phyloP scores from a whole-genome alignment of 495 filamentous ascomycete genomes.

The Astrocystis sublimbata region DNA sequence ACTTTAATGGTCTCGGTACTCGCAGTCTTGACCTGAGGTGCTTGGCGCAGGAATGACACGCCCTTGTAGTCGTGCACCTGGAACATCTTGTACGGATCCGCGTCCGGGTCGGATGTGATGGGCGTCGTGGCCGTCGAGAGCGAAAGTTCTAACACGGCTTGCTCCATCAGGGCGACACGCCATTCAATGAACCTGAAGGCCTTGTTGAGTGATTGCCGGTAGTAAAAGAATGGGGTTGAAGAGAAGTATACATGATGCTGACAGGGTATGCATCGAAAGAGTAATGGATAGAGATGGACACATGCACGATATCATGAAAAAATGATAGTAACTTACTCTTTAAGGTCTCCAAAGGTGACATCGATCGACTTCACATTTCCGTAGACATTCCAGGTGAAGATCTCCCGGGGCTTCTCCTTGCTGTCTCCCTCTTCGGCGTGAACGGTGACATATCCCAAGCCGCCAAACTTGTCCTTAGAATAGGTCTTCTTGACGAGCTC shows the following conservation, averaged over 20 bases:
- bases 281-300: not conserved
- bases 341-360: slow-evolving; percentile 71
- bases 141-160: slow-evolving; percentile 67
- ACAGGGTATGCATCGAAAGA: no score
- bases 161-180: slow-evolving; percentile 85
- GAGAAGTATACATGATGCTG: not conserved
- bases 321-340: slow-evolving; percentile 60
- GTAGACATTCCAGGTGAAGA: slow-evolving; percentile 85
- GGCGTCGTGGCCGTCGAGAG: slow-evolving; percentile 64
- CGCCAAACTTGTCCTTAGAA: slow-evolving; percentile 55
- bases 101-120: slow-evolving; percentile 73
- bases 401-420: slow-evolving; percentile 42
- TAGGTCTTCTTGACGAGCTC: slow-evolving; percentile 51
- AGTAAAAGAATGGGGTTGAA: not conserved
- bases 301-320: not conserved
- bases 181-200: slow-evolving; percentile 73
- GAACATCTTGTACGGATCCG: slow-evolving; percentile 82
- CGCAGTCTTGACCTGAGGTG: slow-evolving; percentile 66
- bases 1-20: slow-evolving; percentile 76
- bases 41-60: slow-evolving; percentile 75
- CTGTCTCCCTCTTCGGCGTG: slow-evolving; percentile 30
- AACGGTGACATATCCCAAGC: slow-evolving; percentile 56
- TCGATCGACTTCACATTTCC: slow-evolving; percentile 70
- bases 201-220: slow-evolving; percentile 17
- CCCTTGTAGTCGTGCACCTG: slow-evolving; percentile 90